Base-by-base conservation (phyloP, 768 basidiomycete genomes). In the Tricholoma matsutake region DNA sequence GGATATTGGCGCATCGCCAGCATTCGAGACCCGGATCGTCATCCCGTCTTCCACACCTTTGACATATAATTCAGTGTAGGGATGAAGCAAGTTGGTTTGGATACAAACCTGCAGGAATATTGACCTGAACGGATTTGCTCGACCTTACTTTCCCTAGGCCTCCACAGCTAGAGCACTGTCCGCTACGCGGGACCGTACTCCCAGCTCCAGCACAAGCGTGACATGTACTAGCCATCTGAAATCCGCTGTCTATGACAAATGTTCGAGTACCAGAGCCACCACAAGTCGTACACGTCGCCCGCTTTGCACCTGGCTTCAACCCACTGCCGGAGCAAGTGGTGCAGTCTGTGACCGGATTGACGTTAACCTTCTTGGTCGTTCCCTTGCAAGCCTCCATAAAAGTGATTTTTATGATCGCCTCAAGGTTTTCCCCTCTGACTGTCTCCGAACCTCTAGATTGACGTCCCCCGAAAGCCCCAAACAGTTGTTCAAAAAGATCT, bases 331-430 rank as follows among this genome's bases (percentile, higher is more conserved):
- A 83, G 76, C 97, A 99, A 8, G 92, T 83, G 43, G 76, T 76
- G 72, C 97, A 98, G 66, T 94, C 84, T 51, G 87, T 85, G 43
- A 98, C 84, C 11, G 95, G 93, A 18, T 85, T 86, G 62, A 93
- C 80, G 59, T 83, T 86, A 66, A 98, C 79, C 59, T 83, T 88
- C 59, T 89, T 86, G 52, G 81, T 83, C 16, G 90, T 79, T 54
- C 97, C 97, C 74, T 91, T 94, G 78, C 92, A 94, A n/a, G 96
- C 91, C 62, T 99, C 97, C 75, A 96, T 83, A 78, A 99, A 99
- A 51, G 80, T 84, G 64, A 99, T 78, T 51, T 82, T 83, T 68
- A 98, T 67, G 35, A 79, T 80, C 8, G 88, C 81, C 72, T 97
- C 92, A 54, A 98, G 80, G 71, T 98, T 93, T 61, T 86, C 86